Evolutionary conservation across 2,329 filamentous ascomycete genomes (phyloP), one percentile per base, ranked within the genome.

Genomic region (Bisporella sp.): DNA sequence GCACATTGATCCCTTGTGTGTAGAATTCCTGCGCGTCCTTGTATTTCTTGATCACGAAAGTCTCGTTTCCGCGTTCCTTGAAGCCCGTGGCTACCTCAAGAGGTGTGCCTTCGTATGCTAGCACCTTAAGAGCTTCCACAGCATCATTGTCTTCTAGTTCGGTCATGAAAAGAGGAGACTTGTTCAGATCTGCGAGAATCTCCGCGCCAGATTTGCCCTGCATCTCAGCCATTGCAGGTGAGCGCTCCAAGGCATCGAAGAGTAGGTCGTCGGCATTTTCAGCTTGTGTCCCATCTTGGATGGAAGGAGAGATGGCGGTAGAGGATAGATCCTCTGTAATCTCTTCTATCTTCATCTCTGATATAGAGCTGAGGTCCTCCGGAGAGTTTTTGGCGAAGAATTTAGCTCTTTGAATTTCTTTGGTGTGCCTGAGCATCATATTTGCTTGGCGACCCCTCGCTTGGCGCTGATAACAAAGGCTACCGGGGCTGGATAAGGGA

Each of bases 111-210:
- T 99, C 93, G 66, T 96, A 96, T 31, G 89, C 89, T 39, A 99
- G 74, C 0, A 93, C 92, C 65, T 88, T 86, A 53, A 99, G 76
- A 1, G 93, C 95, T 61, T 95, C 90, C 1, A 96, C 75, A 59
- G 87, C 83, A 54, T 85, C 75, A 64, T 96, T 96, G 57, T 95
- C 87, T 60, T 88, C 88, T 33, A 96, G 76, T 59, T 88, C 84
- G 31, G 90, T 97, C 93, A 99, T 99, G 75, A 99, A 99, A 37
- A 99, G 78, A 5, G 93, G 93, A 45, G 79, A 76, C 57, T 82
- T 80, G 63, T 85, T 86, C 70, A 88, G 73, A 60, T 85, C 79
- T 44, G 74, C 71, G 40, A 84, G 62, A 35, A 87, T 69, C 57
- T 87, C 79, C 45, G 84, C 79, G 1, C 72, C 72, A 4, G 75